These are phyloP conservation scores for Tulasnella sp. DNA, from an alignment of 768 basidiomycete species.

Conservation along the genomic window DNA sequence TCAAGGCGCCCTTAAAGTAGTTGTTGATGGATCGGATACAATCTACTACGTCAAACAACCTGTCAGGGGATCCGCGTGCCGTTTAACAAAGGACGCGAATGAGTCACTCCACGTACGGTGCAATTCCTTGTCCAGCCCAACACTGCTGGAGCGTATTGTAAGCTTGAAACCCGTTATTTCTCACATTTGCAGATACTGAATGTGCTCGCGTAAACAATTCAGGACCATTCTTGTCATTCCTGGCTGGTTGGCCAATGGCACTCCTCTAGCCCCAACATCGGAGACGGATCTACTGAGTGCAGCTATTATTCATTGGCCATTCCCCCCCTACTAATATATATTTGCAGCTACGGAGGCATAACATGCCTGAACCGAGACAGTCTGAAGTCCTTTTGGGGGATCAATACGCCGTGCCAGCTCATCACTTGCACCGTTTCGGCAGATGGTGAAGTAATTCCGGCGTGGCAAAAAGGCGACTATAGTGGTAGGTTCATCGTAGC, in stretches of 20 bases:
- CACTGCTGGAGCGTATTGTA: background rate
- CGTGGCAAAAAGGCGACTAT: background rate
- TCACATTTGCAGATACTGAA: too few species aligned
- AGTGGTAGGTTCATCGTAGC: background rate
- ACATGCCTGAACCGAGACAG: background rate
- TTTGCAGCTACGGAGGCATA: too few species aligned
- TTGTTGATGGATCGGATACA: background rate
- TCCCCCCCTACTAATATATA: too few species aligned
- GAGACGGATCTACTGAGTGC: too few species aligned
- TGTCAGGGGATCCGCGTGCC: background rate
- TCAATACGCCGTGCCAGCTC: background rate
- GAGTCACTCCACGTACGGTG: background rate
- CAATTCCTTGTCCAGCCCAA: background rate
- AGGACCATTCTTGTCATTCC: background rate
- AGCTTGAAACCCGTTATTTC: background rate
- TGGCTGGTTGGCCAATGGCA: background rate
- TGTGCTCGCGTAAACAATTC: background rate
- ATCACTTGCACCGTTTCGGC: background rate
- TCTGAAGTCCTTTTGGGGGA: background rate
- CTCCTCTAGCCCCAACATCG: too few species aligned
- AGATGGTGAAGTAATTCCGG: background rate
- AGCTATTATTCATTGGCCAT: too few species aligned
- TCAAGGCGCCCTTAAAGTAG: background rate
- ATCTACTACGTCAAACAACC: background rate
- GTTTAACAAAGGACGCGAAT: background rate